A percentile compares a stretch with the other conserved stretches of the same genome.
Conservation (phyloP, 495 filamentous ascomycete genomes). For the Aspergillus bertholletiae region DNA sequence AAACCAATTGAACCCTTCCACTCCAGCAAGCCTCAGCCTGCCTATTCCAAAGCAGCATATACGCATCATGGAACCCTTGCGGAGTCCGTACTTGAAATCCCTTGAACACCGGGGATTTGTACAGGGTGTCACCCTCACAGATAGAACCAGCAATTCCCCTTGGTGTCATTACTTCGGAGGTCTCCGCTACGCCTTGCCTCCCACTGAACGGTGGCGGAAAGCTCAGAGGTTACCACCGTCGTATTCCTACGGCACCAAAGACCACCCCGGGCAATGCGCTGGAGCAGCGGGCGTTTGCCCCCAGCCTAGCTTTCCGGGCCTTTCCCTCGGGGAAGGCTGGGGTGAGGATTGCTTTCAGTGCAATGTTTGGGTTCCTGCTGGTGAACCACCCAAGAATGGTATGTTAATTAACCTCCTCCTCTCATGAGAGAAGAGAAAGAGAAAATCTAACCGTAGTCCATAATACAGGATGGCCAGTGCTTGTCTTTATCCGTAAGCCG, state of each 20-base stretch:
- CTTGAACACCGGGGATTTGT: constrained; percentile 34
- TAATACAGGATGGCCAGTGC: constrained; percentile 40
- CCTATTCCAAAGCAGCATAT: not conserved
- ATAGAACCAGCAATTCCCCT: constrained; percentile 12
- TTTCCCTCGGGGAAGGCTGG: constrained; percentile 21
- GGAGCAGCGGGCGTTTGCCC: constrained; percentile 33
- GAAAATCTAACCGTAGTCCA: not conserved
- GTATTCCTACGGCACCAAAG: constrained; percentile 35
- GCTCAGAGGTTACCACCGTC: constrained; percentile 26
- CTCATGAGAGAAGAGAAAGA: not conserved
- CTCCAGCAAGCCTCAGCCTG: not conserved
- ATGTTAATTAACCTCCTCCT: not conserved
- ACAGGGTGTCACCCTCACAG: constrained; percentile 32
- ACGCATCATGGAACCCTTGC: constrained; percentile 26
- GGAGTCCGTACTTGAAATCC: constrained; percentile 22
- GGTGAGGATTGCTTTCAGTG: constrained; percentile 44
- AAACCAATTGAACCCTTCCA: too few species aligned
- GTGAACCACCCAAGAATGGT: constrained; percentile 29
- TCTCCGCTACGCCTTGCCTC: constrained; percentile 40
- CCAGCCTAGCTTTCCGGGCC: constrained; percentile 28
- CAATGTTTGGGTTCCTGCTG: constrained; percentile 40
- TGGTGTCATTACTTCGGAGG: constrained; percentile 43
- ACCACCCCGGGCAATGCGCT: constrained; percentile 26
- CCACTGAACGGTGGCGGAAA: constrained; percentile 33
- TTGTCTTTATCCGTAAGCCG: constrained; percentile 44